These are phyloP conservation scores for Pythium periplocum DNA, from an alignment of 352 stramenopile species.

Conservation along the genomic window DNA sequence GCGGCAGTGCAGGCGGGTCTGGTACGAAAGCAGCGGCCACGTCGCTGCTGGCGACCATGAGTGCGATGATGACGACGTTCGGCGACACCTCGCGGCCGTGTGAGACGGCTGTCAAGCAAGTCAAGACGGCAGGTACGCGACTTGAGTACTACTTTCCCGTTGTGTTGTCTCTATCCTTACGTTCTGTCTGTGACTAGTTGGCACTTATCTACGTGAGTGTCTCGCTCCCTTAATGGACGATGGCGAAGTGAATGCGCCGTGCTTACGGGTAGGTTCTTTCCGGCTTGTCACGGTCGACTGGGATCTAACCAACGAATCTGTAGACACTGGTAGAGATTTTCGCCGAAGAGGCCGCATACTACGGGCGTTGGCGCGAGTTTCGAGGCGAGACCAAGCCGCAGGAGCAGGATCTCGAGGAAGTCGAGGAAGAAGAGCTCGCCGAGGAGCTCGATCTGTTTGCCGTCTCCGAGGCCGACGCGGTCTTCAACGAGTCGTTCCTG, in stretches of 20 bases:
- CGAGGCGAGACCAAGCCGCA: conserved; percentile 73
- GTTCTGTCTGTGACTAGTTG: conserved; percentile 27
- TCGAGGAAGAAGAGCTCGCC: conserved; percentile 76
- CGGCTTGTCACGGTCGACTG: not conserved
- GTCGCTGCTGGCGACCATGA: conserved; percentile 49
- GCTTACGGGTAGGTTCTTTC: conserved; percentile 31
- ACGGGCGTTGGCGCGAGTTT: conserved; percentile 83
- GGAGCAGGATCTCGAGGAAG: conserved; percentile 69
- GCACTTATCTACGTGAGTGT: conserved; percentile 37
- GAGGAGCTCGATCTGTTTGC: conserved; percentile 84
- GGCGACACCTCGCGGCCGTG: conserved; percentile 59
- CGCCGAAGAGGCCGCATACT: conserved; percentile 72
- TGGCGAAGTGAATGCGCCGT: conserved; percentile 30
- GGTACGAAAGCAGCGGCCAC: too few species aligned
- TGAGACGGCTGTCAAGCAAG: conserved; percentile 47
- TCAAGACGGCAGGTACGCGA: conserved; percentile 39
- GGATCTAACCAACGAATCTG: not conserved
- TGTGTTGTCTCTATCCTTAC: not conserved
- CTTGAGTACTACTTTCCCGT: not conserved
- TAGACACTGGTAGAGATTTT: conserved; percentile 76
- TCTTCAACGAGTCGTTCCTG: conserved; percentile 74
- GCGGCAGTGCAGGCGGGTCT: too few species aligned
- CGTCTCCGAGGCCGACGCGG: conserved; percentile 64
- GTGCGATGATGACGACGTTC: conserved; percentile 83
- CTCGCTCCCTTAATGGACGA: conserved; percentile 40